Evolutionary conservation across 441 rosid species (phyloP), one percentile per base, ranked within the genome.

Genomic region (Gossypium schwendimanii): DNA sequence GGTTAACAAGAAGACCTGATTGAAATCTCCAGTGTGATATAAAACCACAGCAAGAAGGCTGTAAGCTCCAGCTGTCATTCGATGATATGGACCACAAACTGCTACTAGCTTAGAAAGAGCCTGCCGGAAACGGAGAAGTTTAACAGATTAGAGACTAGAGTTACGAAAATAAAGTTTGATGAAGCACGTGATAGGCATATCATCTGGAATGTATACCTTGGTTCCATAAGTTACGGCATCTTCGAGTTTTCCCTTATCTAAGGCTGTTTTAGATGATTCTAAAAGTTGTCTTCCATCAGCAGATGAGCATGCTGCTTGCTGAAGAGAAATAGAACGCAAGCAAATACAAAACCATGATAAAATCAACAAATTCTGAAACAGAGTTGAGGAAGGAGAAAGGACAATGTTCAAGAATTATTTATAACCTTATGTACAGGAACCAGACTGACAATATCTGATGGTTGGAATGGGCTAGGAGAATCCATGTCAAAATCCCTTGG

Each of bases 61-160:
- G 81, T 87, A 89, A 77, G 91, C 93, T 76, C 93, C 93, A 18
- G 93, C 93, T 65, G 93, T 89, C 93, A 89, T 89, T 71, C 91
- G 84, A 71, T 89, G 91, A 72, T 84, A 89, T 60, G 93, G 93
- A 75, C 93, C 93, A 21, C 93, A 89, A 57, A 89, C 93, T 67
- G 91, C 88, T 21, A 89, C 90, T 70, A 89, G 90, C 73, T 89
- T 89, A 70, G 91, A 87, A 83, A 89, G 88, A 74, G 93, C 93
- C 93, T 89, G 75, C 67, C 74, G 45, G 72, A 39, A 75, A 77
- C 81, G 59, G 9, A 75, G 49, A 79, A 78, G n/a, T 24, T 63
- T 33, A 73, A 74, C 70, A 45, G 70, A 53, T 73, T 68, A 65
- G 18, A 67, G 63, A 74, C 53, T 69, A 18, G 72, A 62, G 58